Evolutionary conservation across 345 rosid species (phyloP).

Genomic region (Ceriops decandra): DNA sequence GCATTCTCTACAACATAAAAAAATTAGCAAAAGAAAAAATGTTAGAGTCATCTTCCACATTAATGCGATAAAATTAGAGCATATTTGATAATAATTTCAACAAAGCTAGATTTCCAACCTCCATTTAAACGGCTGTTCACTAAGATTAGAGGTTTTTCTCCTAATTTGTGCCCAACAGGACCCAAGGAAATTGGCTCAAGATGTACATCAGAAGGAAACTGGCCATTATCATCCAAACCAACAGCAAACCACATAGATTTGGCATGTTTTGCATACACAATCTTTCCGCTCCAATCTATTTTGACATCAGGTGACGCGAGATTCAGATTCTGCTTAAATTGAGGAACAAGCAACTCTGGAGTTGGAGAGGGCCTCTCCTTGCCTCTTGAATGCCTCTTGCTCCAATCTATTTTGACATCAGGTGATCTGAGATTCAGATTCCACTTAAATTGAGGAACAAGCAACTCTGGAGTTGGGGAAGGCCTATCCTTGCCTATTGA

Average conservation of each 20-base stretch:
- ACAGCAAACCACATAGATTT: slow-evolving; percentile 44
- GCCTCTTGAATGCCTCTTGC: slow-evolving; percentile 43
- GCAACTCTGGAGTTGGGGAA: slow-evolving; percentile 32
- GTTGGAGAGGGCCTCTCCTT: slow-evolving; percentile 24
- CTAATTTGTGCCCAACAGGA: slow-evolving; percentile 17
- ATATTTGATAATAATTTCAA: background rate
- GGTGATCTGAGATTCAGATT: slow-evolving; percentile 22
- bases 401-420: slow-evolving; percentile 7
- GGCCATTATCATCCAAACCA: slow-evolving; percentile 39
- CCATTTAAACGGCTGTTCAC: slow-evolving; percentile 20
- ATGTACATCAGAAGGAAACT: slow-evolving; percentile 28
- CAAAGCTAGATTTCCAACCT: slow-evolving; percentile 24
- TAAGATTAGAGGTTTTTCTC: slow-evolving; percentile 36
- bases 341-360: slow-evolving; percentile 31
- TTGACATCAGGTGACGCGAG: slow-evolving; percentile 12
- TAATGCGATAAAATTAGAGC: no score
- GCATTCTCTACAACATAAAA: slow-evolving; percentile 13
- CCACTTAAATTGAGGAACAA: slow-evolving; percentile 29
- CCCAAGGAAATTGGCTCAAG: slow-evolving; percentile 40
- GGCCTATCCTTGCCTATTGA: slow-evolving; percentile 27
- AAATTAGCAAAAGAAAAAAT: no score
- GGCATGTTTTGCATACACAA: slow-evolving; percentile 31
- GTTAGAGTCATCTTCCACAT: no score
- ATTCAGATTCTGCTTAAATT: slow-evolving; percentile 31
- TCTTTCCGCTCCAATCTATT: slow-evolving; percentile 21